Evolutionary conservation across 1,139 yeast species (phyloP).

Genomic region (Arxiozyma bovina): DNA sequence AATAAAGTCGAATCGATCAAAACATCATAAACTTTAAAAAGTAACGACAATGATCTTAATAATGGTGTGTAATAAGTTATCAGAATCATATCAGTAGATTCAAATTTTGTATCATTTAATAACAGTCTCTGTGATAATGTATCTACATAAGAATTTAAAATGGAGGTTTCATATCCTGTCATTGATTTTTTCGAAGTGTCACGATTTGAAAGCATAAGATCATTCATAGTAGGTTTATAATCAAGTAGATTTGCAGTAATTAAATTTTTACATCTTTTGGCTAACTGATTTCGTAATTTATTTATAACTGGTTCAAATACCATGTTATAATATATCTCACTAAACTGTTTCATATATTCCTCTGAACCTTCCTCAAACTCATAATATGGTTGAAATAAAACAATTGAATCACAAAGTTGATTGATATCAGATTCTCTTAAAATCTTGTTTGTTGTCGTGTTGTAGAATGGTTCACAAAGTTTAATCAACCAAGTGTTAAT

Average conservation of each 20-base stretch:
- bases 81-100: conserved; percentile 6
- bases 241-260: conserved; percentile 59
- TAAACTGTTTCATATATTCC: conserved; percentile 25
- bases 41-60: conserved; percentile 56
- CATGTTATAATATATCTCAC: conserved; percentile 42
- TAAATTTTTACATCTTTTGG: conserved; percentile 66
- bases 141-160: conserved; percentile 13
- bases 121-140: conserved; percentile 9
- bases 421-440: conserved; percentile 61
- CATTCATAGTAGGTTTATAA: conserved; percentile 60
- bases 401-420: conserved; percentile 64
- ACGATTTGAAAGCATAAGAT: conserved; percentile 50
- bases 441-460: conserved; percentile 53
- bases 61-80: conserved; percentile 65
- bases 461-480: conserved; percentile 70
- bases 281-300: conserved; percentile 71
- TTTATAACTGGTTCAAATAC: conserved; percentile 63
- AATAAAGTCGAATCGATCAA: conserved; percentile 60
- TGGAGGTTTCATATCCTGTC: conserved; percentile 19
- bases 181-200: conserved; percentile 20
- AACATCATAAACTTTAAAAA: conserved; percentile 73
- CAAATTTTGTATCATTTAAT: conserved; percentile 12
- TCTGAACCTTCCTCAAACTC: conserved; percentile 46
- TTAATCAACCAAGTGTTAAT: conserved; percentile 46
- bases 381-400: conserved; percentile 58